Evolutionary conservation across 768 basidiomycete genomes (phyloP).

Genomic region (Mycena pura): DNA sequence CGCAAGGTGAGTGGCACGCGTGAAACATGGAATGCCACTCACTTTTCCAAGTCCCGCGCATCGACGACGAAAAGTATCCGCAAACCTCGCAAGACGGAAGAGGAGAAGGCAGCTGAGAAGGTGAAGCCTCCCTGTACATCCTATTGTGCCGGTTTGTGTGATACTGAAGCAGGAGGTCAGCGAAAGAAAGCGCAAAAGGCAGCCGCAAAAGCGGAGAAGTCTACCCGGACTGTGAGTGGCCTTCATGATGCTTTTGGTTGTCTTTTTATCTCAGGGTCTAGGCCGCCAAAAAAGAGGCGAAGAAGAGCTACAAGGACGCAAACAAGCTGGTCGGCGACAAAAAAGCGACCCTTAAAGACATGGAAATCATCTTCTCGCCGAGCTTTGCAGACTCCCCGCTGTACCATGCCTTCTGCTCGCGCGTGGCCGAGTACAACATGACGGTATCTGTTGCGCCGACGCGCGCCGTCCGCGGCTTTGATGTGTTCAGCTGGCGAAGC

Average conservation of each 20-base stretch:
- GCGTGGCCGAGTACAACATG: constrained; percentile 8
- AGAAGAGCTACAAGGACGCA: constrained; percentile 8
- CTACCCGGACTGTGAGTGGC: not conserved
- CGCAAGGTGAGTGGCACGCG: constrained; percentile 17
- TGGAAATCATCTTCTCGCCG: constrained; percentile 23
- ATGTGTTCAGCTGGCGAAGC: constrained; percentile 21
- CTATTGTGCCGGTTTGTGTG: not conserved
- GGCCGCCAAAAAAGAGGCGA: constrained; percentile 9
- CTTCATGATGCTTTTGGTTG: not conserved
- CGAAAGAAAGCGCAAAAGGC: constrained; percentile 20
- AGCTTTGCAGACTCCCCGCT: not conserved
- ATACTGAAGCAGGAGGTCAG: not conserved
- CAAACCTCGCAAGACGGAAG: constrained; percentile 16
- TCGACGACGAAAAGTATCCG: not conserved
- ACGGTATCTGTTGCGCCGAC: not conserved
- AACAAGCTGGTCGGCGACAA: constrained; percentile 28
- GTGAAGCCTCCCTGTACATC: too few relatives aligned
- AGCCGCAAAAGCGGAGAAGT: constrained; percentile 6
- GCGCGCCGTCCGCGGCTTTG: not conserved
- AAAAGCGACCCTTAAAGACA: constrained; percentile 15
- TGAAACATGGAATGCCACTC: not conserved
- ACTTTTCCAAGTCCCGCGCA: not conserved
- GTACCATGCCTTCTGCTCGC: not conserved
- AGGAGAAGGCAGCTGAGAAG: constrained; percentile 18
- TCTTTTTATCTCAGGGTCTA: not conserved